Percentiles rank a stretch among this genome's conserved stretches.
Evolutionary conservation across 768 basidiomycete genomes (phyloP).

Genomic region (Leccinum boreale): DNA sequence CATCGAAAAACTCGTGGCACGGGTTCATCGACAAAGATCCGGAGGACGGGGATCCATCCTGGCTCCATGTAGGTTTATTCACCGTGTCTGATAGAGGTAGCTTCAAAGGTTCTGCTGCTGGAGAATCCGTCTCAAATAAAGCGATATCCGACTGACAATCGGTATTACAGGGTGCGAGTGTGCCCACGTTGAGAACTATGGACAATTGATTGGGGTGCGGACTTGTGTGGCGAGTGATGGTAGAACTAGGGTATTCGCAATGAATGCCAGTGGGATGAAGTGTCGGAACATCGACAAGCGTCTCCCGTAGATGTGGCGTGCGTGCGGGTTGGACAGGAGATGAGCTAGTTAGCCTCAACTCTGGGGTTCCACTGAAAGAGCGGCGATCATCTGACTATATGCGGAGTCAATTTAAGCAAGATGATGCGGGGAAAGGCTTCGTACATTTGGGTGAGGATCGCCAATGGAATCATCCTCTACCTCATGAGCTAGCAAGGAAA

Average conservation of each 20-base stretch:
- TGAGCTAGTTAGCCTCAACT: slow-evolving; percentile 8
- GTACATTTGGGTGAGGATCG: slow-evolving; percentile 30
- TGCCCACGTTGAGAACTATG: background rate
- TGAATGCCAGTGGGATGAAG: background rate
- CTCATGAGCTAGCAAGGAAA: slow-evolving; percentile 33
- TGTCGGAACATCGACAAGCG: background rate
- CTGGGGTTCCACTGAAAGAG: slow-evolving; percentile 7
- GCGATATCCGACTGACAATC: slow-evolving; percentile 3
- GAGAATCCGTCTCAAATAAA: slow-evolving; percentile 19
- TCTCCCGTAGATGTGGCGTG: background rate
- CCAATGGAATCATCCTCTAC: slow-evolving; percentile 5
- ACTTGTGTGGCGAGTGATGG: background rate
- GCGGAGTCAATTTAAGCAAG: slow-evolving; percentile 2
- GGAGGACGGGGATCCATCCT: background rate
- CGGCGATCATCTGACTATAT: slow-evolving; percentile 11
- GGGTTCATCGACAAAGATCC: slow-evolving; percentile 2
- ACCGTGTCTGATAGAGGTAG: slow-evolving; percentile 21
- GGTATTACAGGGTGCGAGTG: background rate
- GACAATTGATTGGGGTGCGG: background rate
- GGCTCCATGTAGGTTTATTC: slow-evolving; percentile 10
- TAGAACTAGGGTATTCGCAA: background rate
- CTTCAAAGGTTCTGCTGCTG: slow-evolving; percentile 19
- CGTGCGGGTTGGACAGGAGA: slow-evolving; percentile 11
- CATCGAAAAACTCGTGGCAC: background rate
- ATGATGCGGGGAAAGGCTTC: slow-evolving; percentile 5